Percentiles rank a stretch among this genome's conserved stretches.
Evolutionary conservation across 352 stramenopile species (phyloP).

Genomic region (Phytophthora lateralis): DNA sequence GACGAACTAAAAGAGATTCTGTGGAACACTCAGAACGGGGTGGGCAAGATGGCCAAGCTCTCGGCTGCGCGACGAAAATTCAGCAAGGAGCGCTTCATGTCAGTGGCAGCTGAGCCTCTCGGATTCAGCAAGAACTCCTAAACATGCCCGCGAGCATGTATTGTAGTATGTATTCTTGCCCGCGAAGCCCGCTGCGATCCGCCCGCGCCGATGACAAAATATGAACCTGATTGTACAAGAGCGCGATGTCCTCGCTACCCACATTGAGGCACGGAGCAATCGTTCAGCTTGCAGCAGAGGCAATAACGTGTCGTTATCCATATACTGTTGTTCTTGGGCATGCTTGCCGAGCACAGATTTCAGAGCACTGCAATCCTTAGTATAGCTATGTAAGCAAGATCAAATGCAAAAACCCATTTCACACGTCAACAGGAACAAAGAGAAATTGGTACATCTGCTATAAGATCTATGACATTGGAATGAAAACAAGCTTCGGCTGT

Average conservation of each 20-base stretch:
- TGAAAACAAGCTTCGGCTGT: constrained; percentile 10
- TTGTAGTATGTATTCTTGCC: constrained; percentile 28
- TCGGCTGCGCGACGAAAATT: constrained; percentile 87
- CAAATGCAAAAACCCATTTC: constrained; percentile 7
- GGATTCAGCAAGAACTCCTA: constrained; percentile 51
- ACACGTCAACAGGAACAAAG: not conserved
- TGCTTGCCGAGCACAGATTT: not conserved
- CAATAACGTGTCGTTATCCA: constrained; percentile 35
- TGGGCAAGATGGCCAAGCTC: constrained; percentile 81
- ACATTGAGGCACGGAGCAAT: constrained; percentile 20
- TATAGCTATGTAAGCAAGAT: constrained; percentile 1
- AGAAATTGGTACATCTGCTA: constrained; percentile 7
- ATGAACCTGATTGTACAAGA: constrained; percentile 47
- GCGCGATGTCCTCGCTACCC: constrained; percentile 21
- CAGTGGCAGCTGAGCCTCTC: constrained; percentile 67
- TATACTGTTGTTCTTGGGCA: constrained; percentile 34
- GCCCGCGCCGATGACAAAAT: constrained; percentile 26
- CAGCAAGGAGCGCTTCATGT: constrained; percentile 80
- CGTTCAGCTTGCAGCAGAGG: constrained; percentile 18
- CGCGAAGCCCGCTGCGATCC: constrained; percentile 19
- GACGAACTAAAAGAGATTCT: constrained; percentile 84
- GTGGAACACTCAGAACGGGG: constrained; percentile 68
- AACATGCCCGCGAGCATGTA: constrained; percentile 23
- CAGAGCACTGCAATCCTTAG: no score
- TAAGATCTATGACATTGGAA: constrained; percentile 25